Percentiles rank a stretch among this genome's conserved stretches.
phyloP scores from a whole-genome alignment of 768 basidiomycete species.

The Epithele typhae region DNA sequence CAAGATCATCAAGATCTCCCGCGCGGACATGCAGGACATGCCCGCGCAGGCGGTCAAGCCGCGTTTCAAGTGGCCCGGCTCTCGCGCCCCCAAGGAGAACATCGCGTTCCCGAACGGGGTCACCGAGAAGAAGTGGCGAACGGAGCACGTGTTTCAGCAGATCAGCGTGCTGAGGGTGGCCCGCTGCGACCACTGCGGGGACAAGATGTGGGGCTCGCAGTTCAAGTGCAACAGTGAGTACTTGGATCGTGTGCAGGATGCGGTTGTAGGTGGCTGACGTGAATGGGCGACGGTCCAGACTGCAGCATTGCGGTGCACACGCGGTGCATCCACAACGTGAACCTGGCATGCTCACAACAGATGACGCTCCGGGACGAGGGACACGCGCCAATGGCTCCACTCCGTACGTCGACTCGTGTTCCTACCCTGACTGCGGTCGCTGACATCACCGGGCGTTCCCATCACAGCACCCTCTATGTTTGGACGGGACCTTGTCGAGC shows the following conservation, averaged over 20 bases:
- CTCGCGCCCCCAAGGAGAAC: slow-evolving; percentile 44
- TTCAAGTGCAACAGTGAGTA: slow-evolving; percentile 81
- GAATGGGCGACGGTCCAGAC: slow-evolving; percentile 36
- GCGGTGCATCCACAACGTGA: slow-evolving; percentile 72
- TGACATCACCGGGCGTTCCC: slow-evolving; percentile 5
- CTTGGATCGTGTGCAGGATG: background rate
- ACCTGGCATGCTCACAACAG: slow-evolving; percentile 61
- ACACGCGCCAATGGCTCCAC: slow-evolving; percentile 22
- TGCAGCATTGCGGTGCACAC: slow-evolving; percentile 87
- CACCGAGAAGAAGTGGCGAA: slow-evolving; percentile 24
- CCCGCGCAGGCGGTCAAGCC: slow-evolving; percentile 47
- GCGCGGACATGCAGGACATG: slow-evolving; percentile 33
- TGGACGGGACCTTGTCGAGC: slow-evolving; percentile 82
- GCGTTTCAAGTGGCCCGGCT: slow-evolving; percentile 67
- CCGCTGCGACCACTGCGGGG: slow-evolving; percentile 92
- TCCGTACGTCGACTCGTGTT: slow-evolving; percentile 26
- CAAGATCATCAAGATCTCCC: slow-evolving; percentile 36
- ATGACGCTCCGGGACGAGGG: slow-evolving; percentile 28
- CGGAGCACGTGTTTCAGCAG: slow-evolving; percentile 84
- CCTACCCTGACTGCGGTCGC: background rate
- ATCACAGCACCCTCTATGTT: slow-evolving; percentile 84
- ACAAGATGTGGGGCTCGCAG: slow-evolving; percentile 99
- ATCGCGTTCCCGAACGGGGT: slow-evolving; percentile 16
- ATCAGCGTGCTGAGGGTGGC: slow-evolving; percentile 84
- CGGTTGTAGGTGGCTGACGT: background rate